These are phyloP conservation scores for Carex sylvatica DNA, from an alignment of 202 grass and related monocot species.

Conservation along the genomic window DNA sequence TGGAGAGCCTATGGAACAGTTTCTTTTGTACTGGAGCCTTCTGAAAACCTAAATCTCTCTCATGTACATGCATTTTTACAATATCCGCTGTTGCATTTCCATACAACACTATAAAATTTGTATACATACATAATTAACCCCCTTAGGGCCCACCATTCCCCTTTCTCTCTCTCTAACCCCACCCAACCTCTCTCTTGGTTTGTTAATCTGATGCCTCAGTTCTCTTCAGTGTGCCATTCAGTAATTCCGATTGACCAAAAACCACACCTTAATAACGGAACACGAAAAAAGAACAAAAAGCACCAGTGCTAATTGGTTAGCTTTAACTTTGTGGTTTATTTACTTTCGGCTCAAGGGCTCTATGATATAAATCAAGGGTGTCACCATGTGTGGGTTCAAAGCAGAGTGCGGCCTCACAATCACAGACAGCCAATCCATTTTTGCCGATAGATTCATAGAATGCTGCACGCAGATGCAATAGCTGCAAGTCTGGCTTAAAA, in stretches of 20 bases:
- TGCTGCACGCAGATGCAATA: slow-evolving; percentile 80
- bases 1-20: slow-evolving; percentile 27
- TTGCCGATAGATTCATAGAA: slow-evolving; percentile 82
- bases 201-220: slow-evolving; percentile 22
- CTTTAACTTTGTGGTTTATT: slow-evolving; percentile 40
- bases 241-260: slow-evolving; percentile 22
- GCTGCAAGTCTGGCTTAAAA: slow-evolving; percentile 87
- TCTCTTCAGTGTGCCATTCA: slow-evolving; percentile 15
- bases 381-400: slow-evolving; percentile 69
- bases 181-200: not conserved
- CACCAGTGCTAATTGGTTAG: not conserved
- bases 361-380: slow-evolving; percentile 80
- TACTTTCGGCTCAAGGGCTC: slow-evolving; percentile 32
- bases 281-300: slow-evolving; percentile 8
- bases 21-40: slow-evolving; percentile 18
- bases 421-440: slow-evolving; percentile 39
- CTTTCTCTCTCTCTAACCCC: slow-evolving; percentile 9
- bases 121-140: slow-evolving; percentile 33
- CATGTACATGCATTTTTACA: slow-evolving; percentile 20
- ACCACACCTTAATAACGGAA: not conserved
- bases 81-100: slow-evolving; percentile 5
- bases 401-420: slow-evolving; percentile 89
- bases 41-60: slow-evolving; percentile 25
- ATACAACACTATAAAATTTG: slow-evolving; percentile 21
- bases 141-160: not conserved